Percentiles rank a stretch among this genome's conserved stretches.
Conservation (phyloP, 2,329 filamentous ascomycete genomes). For the Myrmaecium sp. region DNA sequence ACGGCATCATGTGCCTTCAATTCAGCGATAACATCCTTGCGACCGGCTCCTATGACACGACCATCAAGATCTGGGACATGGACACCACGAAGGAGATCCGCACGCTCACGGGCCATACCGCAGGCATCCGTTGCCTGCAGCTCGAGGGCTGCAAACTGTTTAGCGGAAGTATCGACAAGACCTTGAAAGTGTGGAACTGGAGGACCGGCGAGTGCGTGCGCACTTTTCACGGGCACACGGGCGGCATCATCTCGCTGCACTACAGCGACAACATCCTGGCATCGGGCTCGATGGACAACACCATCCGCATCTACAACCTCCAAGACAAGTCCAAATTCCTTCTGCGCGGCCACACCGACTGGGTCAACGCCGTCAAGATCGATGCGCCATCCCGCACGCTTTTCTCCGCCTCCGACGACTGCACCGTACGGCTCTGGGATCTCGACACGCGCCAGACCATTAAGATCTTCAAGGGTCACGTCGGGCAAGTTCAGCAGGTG, state of each 20-base stretch:
- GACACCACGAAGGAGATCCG: conserved; percentile 72
- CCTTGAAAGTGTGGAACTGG: conserved; percentile 94
- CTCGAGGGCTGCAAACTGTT: conserved; percentile 88
- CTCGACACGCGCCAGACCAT: conserved; percentile 70
- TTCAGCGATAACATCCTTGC: conserved; percentile 83
- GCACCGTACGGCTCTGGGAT: conserved; percentile 84
- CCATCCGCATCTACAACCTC: conserved; percentile 86
- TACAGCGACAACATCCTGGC: conserved; percentile 73
- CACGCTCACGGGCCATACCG: conserved; percentile 69
- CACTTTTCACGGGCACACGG: conserved; percentile 61
- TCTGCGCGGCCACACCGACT: conserved; percentile 74
- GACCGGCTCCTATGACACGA: conserved; percentile 87
- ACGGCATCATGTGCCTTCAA: conserved; percentile 65
- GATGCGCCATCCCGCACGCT: conserved; percentile 69
- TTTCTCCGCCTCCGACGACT: conserved; percentile 86
- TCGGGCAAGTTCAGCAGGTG: conserved; percentile 89
- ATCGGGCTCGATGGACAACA: conserved; percentile 77
- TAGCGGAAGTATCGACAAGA: conserved; percentile 74
- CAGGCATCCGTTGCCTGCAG: conserved; percentile 73
- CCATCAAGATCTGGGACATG: conserved; percentile 92
- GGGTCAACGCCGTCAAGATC: conserved; percentile 91
- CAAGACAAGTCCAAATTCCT: conserved; percentile 64
- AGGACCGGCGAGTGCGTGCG: conserved; percentile 73
- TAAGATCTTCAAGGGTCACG: conserved; percentile 66
- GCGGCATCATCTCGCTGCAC: conserved; percentile 74